A percentile compares a stretch with the other conserved stretches of the same genome.
phyloP scores from a whole-genome alignment of 2,329 filamentous ascomycete genomes.

The Aspergillus brunneoviolaceus region DNA sequence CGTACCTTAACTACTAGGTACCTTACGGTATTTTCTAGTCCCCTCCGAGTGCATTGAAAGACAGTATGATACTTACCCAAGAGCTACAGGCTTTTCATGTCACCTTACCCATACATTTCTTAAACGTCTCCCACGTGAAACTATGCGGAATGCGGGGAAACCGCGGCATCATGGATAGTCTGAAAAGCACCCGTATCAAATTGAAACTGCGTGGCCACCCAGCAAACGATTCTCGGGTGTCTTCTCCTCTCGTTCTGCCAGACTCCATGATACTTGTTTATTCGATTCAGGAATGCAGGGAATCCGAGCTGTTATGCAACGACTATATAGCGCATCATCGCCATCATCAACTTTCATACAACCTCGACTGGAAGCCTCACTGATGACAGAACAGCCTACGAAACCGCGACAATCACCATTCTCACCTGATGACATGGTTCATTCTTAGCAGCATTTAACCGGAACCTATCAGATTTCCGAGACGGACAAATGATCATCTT shows the following conservation, averaged over 20 bases:
- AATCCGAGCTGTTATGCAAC: background rate
- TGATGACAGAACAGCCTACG: background rate
- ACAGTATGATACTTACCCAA: too few relatives aligned
- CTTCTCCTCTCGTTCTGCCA: background rate
- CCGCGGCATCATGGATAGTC: background rate
- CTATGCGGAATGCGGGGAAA: conserved; percentile 4
- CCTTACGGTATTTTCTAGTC: too few relatives aligned
- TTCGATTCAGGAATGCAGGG: background rate
- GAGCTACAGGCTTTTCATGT: background rate
- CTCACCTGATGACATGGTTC: background rate
- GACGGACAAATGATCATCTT: background rate
- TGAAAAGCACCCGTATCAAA: too few relatives aligned
- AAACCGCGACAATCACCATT: background rate
- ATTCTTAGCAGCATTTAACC: background rate
- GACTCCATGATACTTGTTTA: background rate
- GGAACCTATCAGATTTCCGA: background rate
- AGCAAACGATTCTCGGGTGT: background rate
- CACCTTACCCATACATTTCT: background rate
- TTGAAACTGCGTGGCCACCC: background rate
- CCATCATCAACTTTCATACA: background rate
- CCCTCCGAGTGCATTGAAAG: too few relatives aligned
- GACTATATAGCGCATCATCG: background rate
- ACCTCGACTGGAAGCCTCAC: background rate
- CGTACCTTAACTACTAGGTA: too few relatives aligned
- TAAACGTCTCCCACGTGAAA: background rate